Conservation (phyloP, 345 rosid species). For the Aquilaria sinensis region DNA sequence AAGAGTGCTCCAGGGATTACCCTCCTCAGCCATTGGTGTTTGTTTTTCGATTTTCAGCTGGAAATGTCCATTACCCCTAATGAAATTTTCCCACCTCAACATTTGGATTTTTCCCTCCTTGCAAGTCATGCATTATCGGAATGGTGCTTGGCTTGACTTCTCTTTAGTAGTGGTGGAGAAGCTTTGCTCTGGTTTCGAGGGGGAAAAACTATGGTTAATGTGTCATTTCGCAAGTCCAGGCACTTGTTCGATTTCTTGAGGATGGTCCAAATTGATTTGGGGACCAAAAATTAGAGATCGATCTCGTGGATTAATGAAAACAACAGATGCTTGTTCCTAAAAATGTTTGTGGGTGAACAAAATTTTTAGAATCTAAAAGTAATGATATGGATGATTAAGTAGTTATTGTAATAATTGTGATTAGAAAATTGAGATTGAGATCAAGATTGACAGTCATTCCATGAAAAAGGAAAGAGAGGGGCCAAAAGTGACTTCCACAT, state of each 20-base stretch:
- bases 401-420: neutral
- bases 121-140: conserved; percentile 30
- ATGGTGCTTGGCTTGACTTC: conserved; percentile 32
- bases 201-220: conserved; percentile 20
- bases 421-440: conserved; percentile 16
- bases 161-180: conserved; percentile 17
- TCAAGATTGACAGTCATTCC: conserved; percentile 1
- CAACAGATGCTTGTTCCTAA: conserved; percentile 34
- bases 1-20: too few species aligned
- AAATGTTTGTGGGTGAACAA: conserved; percentile 13
- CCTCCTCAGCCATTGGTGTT: too few species aligned
- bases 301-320: conserved; percentile 45
- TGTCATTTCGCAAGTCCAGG: conserved; percentile 20
- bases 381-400: neutral
- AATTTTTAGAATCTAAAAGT: neutral
- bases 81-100: too few species aligned
- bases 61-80: too few species aligned
- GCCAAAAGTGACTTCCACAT: conserved; percentile 23
- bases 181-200: conserved; percentile 20
- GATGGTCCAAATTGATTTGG: conserved; percentile 37
- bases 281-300: conserved; percentile 24
- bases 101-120: neutral
- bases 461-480: conserved; percentile 29
- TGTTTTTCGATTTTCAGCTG: too few species aligned
- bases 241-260: conserved; percentile 37